A percentile compares a stretch with the other conserved stretches of the same genome.
These are phyloP conservation scores for Galeopsis tetrahit DNA, from an alignment of 257 asterid species.

Conservation along the genomic window DNA sequence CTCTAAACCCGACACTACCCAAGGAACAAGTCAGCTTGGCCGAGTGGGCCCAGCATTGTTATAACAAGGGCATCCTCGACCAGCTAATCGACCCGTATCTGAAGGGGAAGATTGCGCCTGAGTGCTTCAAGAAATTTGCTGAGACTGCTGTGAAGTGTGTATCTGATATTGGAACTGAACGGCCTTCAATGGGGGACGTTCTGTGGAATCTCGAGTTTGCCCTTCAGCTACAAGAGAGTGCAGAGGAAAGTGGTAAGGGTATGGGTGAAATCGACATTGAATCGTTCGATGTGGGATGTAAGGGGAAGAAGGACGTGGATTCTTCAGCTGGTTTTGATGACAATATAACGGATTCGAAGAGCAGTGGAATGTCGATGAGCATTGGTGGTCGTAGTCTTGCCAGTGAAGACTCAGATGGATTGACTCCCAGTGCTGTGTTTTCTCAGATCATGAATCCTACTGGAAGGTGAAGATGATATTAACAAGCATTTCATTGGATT, in stretches of 20 bases:
- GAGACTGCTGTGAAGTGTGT: constrained; percentile 93
- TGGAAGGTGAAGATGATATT: constrained; percentile 56
- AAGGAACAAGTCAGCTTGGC: constrained; percentile 93
- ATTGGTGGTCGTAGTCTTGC: constrained; percentile 90
- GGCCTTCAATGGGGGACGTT: constrained; percentile 96
- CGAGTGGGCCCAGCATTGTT: constrained; percentile 88
- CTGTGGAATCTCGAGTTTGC: constrained; percentile 96
- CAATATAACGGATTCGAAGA: constrained; percentile 66
- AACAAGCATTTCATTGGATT: constrained; percentile 14
- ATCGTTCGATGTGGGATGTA: constrained; percentile 46
- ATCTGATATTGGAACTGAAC: constrained; percentile 73
- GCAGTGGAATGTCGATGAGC: constrained; percentile 90
- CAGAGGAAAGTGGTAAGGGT: constrained; percentile 77
- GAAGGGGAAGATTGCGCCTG: constrained; percentile 89
- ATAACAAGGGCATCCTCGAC: constrained; percentile 75
- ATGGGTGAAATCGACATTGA: constrained; percentile 47
- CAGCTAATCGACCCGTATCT: constrained; percentile 80
- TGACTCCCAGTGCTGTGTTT: constrained; percentile 93
- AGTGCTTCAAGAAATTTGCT: constrained; percentile 79
- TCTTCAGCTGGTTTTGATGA: constrained; percentile 60
- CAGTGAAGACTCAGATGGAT: constrained; percentile 84
- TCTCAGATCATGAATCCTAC: constrained; percentile 96
- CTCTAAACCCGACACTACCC: constrained; percentile 75
- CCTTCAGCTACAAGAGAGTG: constrained; percentile 89
- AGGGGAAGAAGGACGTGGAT: constrained; percentile 66